Base-by-base conservation (phyloP, 768 basidiomycete genomes). In the Amanita molliuscula region DNA sequence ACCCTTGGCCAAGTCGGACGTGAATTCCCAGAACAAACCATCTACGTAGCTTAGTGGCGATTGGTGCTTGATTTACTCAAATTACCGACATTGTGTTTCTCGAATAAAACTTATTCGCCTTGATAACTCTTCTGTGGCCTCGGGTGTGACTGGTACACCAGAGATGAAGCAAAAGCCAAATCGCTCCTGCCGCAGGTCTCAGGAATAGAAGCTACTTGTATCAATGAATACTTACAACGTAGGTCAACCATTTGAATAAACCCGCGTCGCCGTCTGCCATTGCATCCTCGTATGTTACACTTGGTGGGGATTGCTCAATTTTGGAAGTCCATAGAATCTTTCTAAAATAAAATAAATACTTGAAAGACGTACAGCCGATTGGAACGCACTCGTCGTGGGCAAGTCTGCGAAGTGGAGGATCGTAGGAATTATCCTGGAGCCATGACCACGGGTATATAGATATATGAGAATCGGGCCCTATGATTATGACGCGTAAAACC, bases 11-110 rank as follows among this genome's bases (percentile, higher is more conserved):
- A 94, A 74, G 60, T 95, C 83, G 0, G 94, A 81, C 0, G 92
- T 96, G 60, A 98, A 95, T 59, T 97, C 91, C 94, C 95, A 99
- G 66, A 97, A 94, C 51, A 81, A 82, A 29, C 94, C 95, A 59
- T 98, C 91, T 93, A 54, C 33, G 46, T 16, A 59, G 41, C 38
- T 40, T 8, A 42, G 9, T 26, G 10, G n/a, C 37, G 38, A 23
- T 40, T 47, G 18, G 43, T 36, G 28, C 2, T n/a, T 29, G 33
- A 44, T 21, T 37, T 26, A 8, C 9, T 18, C n/a, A 21, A 44
- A 8, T 40, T 48, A 61, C 65, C 16, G 18, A 70, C 73, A 75
- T 60, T 76, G 73, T 0, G 95, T 97, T 64, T 95, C 83, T 38
- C 94, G 79, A 51, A 96, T 93, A 59, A 88, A 89, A 3, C 81